phyloP scores from a whole-genome alignment of 2,329 filamentous ascomycete genomes.

The Pyrenophora tritici-repentis region DNA sequence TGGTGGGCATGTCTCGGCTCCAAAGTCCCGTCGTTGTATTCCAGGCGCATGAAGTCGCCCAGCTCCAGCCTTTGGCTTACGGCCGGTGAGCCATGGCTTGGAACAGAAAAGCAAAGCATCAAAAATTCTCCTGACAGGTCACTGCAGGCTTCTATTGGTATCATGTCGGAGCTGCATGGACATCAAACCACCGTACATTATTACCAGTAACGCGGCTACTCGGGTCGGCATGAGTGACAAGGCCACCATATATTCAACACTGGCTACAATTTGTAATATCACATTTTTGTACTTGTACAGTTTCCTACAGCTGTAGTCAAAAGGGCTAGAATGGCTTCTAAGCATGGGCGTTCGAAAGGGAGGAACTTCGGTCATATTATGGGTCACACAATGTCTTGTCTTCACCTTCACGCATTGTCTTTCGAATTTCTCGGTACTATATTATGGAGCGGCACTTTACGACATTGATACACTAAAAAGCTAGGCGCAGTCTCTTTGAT shows the following conservation, averaged over 20 bases:
- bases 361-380: background rate
- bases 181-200: background rate
- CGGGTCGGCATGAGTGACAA: background rate
- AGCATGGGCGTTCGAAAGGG: background rate
- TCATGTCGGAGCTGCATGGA: background rate
- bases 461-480: conserved; percentile 1
- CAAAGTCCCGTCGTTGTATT: background rate
- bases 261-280: background rate
- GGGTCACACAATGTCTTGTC: background rate
- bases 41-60: background rate
- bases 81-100: background rate
- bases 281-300: conserved; percentile 8
- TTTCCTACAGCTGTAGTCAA: background rate
- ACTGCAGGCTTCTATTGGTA: too few relatives aligned
- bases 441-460: conserved; percentile 3
- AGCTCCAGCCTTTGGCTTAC: background rate
- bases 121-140: background rate
- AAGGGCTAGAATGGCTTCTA: background rate
- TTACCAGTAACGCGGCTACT: background rate
- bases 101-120: background rate
- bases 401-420: background rate
- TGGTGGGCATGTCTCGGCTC: background rate
- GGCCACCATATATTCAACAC: background rate
- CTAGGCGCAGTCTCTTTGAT: background rate
- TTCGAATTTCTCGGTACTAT: background rate